These are phyloP conservation scores for Phytophthora foliorum DNA, from an alignment of 352 stramenopile species.

Conservation along the genomic window DNA sequence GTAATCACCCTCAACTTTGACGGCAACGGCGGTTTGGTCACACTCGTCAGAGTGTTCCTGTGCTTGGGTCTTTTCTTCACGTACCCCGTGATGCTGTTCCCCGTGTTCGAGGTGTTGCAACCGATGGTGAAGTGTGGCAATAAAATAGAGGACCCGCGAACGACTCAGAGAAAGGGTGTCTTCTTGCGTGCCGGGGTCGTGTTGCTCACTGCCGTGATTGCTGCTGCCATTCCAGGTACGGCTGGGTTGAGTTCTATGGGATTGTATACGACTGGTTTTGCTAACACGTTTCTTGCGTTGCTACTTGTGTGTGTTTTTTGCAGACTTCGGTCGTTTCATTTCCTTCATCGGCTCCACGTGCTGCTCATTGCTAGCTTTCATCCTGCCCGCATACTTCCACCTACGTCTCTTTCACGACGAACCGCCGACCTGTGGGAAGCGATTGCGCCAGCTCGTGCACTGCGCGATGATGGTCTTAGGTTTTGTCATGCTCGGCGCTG, in stretches of 20 bases:
- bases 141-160: constrained; percentile 20
- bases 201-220: constrained; percentile 79
- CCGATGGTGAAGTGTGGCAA: constrained; percentile 42
- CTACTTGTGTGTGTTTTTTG: constrained; percentile 10
- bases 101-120: constrained; percentile 86
- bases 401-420: constrained; percentile 69
- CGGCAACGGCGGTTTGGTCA: constrained; percentile 60
- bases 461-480: constrained; percentile 51
- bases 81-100: constrained; percentile 95
- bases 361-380: constrained; percentile 91
- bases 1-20: constrained; percentile 93
- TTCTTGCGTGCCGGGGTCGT: constrained; percentile 74
- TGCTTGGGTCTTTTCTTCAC: constrained; percentile 93
- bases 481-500: constrained; percentile 45
- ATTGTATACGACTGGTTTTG: background rate
- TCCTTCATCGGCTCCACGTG: constrained; percentile 92
- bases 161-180: constrained; percentile 40
- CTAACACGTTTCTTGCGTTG: background rate
- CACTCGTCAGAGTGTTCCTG: constrained; percentile 88
- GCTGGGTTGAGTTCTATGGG: background rate
- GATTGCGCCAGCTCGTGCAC: constrained; percentile 41
- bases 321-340: constrained; percentile 94
- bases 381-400: constrained; percentile 91
- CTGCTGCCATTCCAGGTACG: constrained; percentile 77
- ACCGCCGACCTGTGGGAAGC: constrained; percentile 19